Base-by-base conservation (phyloP, 495 filamentous ascomycete species). In the Neurospora sp. region DNA sequence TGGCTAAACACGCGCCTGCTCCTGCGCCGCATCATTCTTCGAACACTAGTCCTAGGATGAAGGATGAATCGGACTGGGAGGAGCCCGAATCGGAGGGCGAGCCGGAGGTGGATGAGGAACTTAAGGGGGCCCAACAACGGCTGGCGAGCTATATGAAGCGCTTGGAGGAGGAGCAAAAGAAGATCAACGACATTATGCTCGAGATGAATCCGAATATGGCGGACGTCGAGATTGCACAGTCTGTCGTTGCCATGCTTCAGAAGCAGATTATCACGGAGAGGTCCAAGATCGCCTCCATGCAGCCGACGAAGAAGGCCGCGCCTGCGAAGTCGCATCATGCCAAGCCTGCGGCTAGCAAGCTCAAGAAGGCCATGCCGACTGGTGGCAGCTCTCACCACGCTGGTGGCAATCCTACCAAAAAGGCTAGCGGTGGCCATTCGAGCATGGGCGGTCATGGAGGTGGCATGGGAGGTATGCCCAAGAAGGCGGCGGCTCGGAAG, bases 1-100 rank as follows among this genome's bases (percentile, higher is more conserved):
- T 97, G 77, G 88, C 90, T 14, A 86, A 89, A 61, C 89, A 97
- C 77, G 87, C 89, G 31, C 93, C 90, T 20, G 79, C 80, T 16
- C 84, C 84, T 42, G 86, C 87, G 44, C 86, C 80, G 53, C 59
- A 69, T 27, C 71, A 71, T 0, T 74, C 76, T 2, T 66, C 74
- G 35, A 73, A 68, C 20, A 37, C 70, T n/a, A 78, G 80, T 61
- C 78, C 83, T 72, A 79, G 79, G 70, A 59, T 77, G 82, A 69
- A 89, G 81, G 89, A 89, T 16, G 91, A 94, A 0, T 90, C 92
- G 85, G 74, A 90, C 82, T 53, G 84, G 37, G 84, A 85, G 0
- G 82, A 81, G 5, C 77, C 78, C 41, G 83, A 84, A 27, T 79
- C 78, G 0, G 84, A 84, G 8, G 76, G 69, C 16, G 80, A 85